Base-by-base conservation (phyloP, 208 protist genomes). In the Trypanosoma caninum region DNA sequence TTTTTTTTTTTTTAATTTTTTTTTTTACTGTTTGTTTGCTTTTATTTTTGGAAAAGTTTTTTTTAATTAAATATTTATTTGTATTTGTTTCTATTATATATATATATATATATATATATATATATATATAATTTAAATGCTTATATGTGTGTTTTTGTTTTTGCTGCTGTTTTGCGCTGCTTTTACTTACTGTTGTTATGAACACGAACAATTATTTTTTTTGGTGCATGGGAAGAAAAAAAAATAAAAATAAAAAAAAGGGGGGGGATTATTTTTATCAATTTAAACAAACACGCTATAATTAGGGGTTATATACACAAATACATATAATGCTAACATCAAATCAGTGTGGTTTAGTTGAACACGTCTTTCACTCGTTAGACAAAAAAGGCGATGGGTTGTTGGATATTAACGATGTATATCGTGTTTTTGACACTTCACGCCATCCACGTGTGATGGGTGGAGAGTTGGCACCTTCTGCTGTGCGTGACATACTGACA, bases 371-470 rank as follows among this genome's bases (percentile, higher is more conserved):
- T 48, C 51, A 28, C 35, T 40, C 59, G 18, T 22, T 75, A 25
- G 69, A 69, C 59, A 35, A 38, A n/a, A 53, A 80, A 20, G 74
- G 62, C 27, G 63, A 59, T 16, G 80, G 79, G 2, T 38, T 83
- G 13, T 65, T 95, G 16, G 45, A 62, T 6, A 57, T 95, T 3
- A 57, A 59, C 3, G 75, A 86, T 18, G 54, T 91, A 28, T 72
- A 60, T 34, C 55, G 78, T 54, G 66, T 74, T 22, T 91, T 79
- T 73, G 80, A 91, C 56, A 65, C 69, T 30, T 69, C 78, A 34
- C 69, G 62, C 53, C 89, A 95, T 45, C 89, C 89, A 0, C 74
- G 83, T 28, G 89, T 95, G 57, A 80, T 73, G 67, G 71, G 85
- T 42, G 89, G 89, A 16, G 61, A 37, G 41, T 87, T 89, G 75